These are phyloP conservation scores for Colletotrichum sublineola DNA, from an alignment of 2,329 filamentous ascomycete genomes.

Conservation along the genomic window DNA sequence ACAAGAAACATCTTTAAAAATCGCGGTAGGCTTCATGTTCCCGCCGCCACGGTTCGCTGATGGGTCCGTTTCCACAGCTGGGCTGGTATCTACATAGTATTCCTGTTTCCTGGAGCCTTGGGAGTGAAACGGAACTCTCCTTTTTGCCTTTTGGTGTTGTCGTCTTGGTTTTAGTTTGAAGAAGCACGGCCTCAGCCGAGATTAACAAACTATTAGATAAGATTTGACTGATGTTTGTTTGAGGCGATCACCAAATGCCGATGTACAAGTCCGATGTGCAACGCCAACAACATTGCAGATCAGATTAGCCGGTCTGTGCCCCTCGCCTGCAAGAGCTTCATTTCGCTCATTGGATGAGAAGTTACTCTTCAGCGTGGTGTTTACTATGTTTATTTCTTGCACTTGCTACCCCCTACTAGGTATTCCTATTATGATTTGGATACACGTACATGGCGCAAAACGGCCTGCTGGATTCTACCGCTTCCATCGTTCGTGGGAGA, in stretches of 20 bases:
- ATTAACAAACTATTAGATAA: neutral
- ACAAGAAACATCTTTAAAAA: neutral
- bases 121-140: neutral
- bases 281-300: neutral
- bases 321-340: neutral
- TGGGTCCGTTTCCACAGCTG: constrained; percentile 33
- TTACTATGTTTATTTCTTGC: neutral
- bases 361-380: constrained; percentile 1
- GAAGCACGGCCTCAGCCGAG: neutral
- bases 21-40: constrained; percentile 1
- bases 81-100: neutral
- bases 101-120: constrained; percentile 20
- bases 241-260: neutral
- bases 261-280: neutral
- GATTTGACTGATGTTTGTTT: constrained; percentile 3
- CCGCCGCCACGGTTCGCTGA: constrained; percentile 30
- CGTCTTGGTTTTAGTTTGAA: neutral
- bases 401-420: neutral
- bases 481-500: neutral
- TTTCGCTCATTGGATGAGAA: neutral
- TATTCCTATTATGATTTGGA: neutral
- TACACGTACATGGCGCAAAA: constrained; percentile 12
- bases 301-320: neutral
- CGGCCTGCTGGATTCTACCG: neutral
- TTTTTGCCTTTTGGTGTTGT: neutral